Evolutionary conservation across 176 grass and related monocot species (phyloP).

Genomic region (Neostapfia colusana): DNA sequence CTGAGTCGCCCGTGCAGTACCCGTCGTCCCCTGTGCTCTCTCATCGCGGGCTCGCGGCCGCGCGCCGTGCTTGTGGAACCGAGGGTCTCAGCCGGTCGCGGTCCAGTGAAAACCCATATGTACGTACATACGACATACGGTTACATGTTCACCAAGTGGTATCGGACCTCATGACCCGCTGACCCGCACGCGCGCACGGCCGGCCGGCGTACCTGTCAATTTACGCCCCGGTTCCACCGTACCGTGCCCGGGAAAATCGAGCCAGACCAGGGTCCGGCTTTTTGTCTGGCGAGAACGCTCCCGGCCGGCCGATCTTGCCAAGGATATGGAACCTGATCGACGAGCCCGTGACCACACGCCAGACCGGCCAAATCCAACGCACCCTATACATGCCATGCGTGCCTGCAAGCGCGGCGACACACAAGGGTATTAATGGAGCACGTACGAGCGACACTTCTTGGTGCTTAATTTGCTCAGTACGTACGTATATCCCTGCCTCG

Average conservation of each 20-base stretch:
- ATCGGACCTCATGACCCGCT: too few species aligned
- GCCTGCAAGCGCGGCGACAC: conserved; percentile 6
- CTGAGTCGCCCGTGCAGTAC: conserved; percentile 11
- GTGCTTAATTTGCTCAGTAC: background rate
- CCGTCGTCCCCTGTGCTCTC: too few species aligned
- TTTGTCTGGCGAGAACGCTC: background rate
- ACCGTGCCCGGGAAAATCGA: conserved; percentile 27
- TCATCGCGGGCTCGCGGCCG: too few species aligned
- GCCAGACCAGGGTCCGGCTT: conserved; percentile 16
- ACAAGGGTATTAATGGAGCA: background rate
- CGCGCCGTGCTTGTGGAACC: background rate
- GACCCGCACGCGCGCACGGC: too few species aligned
- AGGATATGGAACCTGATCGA: too few species aligned
- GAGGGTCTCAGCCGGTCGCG: background rate
- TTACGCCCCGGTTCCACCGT: background rate
- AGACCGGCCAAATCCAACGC: conserved; percentile 20
- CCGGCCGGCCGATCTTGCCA: background rate
- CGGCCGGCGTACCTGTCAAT: background rate
- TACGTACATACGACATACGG: too few species aligned
- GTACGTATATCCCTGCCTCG: background rate
- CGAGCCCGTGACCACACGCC: background rate
- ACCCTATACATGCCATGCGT: background rate
- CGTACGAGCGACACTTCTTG: background rate
- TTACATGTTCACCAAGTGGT: too few species aligned
- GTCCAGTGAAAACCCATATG: too few species aligned